These are phyloP conservation scores for Coelastrella sp. DNA, from an alignment of 139 green algal species.

Conservation along the genomic window DNA sequence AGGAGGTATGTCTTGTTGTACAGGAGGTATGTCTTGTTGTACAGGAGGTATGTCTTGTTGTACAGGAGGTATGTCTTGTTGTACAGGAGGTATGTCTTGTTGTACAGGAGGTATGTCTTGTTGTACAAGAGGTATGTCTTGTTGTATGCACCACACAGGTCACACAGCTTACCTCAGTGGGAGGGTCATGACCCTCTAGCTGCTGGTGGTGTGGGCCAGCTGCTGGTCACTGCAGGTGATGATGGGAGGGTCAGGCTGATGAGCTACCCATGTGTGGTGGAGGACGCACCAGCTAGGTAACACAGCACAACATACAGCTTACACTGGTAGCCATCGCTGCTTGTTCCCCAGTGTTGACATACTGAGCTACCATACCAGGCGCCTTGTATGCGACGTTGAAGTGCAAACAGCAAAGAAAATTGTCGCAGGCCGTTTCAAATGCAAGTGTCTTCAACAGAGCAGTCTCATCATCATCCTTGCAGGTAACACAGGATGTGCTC, in stretches of 20 bases:
- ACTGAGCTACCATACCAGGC: neutral
- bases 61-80: too few relatives aligned
- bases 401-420: too few relatives aligned
- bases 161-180: constrained; percentile 43
- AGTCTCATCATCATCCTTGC: neutral
- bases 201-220: constrained; percentile 42
- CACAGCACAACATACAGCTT: neutral
- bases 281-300: constrained; percentile 65
- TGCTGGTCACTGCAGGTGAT: constrained; percentile 58
- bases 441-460: too few relatives aligned
- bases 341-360: neutral
- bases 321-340: neutral
- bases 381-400: too few relatives aligned
- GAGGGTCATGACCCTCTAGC: constrained; percentile 52
- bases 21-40: too few relatives aligned
- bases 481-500: neutral
- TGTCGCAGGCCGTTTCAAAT: too few relatives aligned
- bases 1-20: too few relatives aligned
- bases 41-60: too few relatives aligned
- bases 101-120: too few relatives aligned
- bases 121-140: too few relatives aligned
- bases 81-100: too few relatives aligned
- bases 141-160: too few relatives aligned
- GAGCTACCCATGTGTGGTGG: constrained; percentile 75
- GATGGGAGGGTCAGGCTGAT: constrained; percentile 65